Base-by-base conservation (phyloP, 2,329 filamentous ascomycete genomes). In the Endocalyx cinctus region DNA sequence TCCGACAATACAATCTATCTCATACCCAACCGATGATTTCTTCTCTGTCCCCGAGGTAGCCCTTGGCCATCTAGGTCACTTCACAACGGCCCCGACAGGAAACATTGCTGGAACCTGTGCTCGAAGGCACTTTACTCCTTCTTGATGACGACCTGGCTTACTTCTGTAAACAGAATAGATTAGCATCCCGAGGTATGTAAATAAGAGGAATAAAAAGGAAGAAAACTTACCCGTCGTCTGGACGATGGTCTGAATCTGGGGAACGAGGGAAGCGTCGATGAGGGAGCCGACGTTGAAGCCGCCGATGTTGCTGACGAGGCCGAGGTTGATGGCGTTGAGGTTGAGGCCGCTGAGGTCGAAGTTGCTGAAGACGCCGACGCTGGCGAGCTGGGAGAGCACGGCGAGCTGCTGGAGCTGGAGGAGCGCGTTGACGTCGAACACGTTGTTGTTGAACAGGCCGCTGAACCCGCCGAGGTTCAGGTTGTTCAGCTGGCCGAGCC, bases 351-450 rank as follows among this genome's bases (percentile, higher is more conserved):
- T 45, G 33, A 72, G 47, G 51, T 72, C 61, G 50, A 72, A 58
- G 57, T 64, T 63, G 59, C 67, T 62, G 56, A 63, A 54, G 44
- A 58, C 39, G 39, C 61, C 60, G 40, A 67, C 59, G 45, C 57
- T 46, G 39, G 56, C 47, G 37, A 73, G 61, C 42, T 57, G 48
- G 4, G 47, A 41, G 33, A 57, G 45, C 16, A 52, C 41, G 34
- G 48, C 48, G 23, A 55, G 37, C 46, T 57, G 53, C 44, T 57
- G 52, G 33, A 66, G 56, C 45, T 58, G 55, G 27, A 72, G 58
- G 40, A 74, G 54, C 13, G 57, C 45, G 60, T 71, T 69, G 59
- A 72, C 46, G 40, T 58, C 56, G 44, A 70, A 62, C 35, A 64
- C 61, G 53, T 72, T 66, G 59, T 64, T 61, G 39, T 66, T 48